Conservation (phyloP, 345 rosid species). For the Hibiscus syriacus region DNA sequence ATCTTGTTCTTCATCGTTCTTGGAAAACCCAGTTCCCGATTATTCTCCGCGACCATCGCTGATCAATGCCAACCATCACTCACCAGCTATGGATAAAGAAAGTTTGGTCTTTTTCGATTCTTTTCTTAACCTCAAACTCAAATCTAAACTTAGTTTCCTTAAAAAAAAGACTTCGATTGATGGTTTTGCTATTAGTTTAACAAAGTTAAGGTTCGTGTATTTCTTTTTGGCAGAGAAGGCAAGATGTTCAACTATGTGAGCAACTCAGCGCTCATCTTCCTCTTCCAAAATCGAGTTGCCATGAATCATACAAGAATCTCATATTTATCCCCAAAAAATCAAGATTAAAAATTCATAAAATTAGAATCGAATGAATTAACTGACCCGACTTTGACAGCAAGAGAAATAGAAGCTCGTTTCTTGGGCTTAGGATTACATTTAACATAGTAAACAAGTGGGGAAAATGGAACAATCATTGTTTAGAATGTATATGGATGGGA, state of each 20-base stretch:
- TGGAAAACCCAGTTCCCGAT: too few relatives aligned
- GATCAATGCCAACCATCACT: too few relatives aligned
- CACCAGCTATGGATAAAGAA: too few relatives aligned
- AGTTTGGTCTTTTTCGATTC: too few relatives aligned
- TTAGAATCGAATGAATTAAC: slow-evolving; percentile 1
- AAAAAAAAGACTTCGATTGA: too few relatives aligned
- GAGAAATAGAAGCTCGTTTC: slow-evolving; percentile 88
- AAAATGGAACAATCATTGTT: too few relatives aligned
- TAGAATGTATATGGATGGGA: too few relatives aligned
- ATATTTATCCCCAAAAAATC: not conserved
- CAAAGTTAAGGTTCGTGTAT: slow-evolving; percentile 79
- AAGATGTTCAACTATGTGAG: slow-evolving; percentile 93
- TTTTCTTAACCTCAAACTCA: too few relatives aligned
- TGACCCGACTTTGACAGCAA: slow-evolving; percentile 80
- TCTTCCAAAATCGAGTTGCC: slow-evolving; percentile 98
- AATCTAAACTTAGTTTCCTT: too few relatives aligned
- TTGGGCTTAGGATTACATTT: slow-evolving; percentile 79
- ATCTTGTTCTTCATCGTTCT: too few relatives aligned
- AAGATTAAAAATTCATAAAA: not conserved
- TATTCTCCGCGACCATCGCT: too few relatives aligned
- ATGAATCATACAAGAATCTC: slow-evolving; percentile 1
- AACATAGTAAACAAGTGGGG: slow-evolving; percentile 76
- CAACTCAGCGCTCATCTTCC: slow-evolving; percentile 91
- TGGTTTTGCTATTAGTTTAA: too few relatives aligned
- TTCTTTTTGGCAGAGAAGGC: slow-evolving; percentile 85